Percentiles rank a stretch among this genome's conserved stretches.
These are phyloP conservation scores for Cardamine chenopodiifolia DNA, from an alignment of 345 rosid species.

Conservation along the genomic window DNA sequence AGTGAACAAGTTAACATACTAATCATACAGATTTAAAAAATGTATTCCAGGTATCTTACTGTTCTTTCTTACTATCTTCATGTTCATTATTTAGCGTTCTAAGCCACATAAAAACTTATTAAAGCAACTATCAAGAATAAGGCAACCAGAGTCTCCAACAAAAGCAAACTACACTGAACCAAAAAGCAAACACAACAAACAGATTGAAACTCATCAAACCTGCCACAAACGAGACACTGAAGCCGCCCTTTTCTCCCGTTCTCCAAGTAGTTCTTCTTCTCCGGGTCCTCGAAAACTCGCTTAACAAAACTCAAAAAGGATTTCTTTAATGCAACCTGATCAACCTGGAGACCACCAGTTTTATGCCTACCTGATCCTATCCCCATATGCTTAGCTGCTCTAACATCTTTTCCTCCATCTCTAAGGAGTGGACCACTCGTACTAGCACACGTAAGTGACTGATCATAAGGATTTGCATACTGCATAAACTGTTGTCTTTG, in stretches of 20 bases:
- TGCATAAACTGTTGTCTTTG: slow-evolving; percentile 54
- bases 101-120: slow-evolving; percentile 16
- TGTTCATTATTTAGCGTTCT: slow-evolving; percentile 23
- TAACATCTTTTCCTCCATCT: slow-evolving; percentile 47
- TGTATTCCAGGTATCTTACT: not conserved
- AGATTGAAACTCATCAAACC: slow-evolving; percentile 58
- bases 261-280: slow-evolving; percentile 76
- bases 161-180: slow-evolving; percentile 15
- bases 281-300: slow-evolving; percentile 63
- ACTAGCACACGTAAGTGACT: slow-evolving; percentile 40
- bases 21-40: not conserved
- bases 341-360: slow-evolving; percentile 50
- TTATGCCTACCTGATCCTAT: slow-evolving; percentile 42
- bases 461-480: slow-evolving; percentile 45
- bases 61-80: slow-evolving; percentile 23
- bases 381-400: slow-evolving; percentile 63
- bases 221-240: slow-evolving; percentile 81
- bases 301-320: slow-evolving; percentile 72
- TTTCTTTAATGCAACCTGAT: slow-evolving; percentile 63
- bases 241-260: slow-evolving; percentile 77
- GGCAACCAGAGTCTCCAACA: slow-evolving; percentile 30
- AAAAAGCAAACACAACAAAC: slow-evolving; percentile 33
- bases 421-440: slow-evolving; percentile 46
- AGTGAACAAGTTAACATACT: slow-evolving; percentile 2
- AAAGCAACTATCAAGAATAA: slow-evolving; percentile 34